A percentile compares a stretch with the other conserved stretches of the same genome.
Conservation (phyloP, 768 basidiomycete genomes). For the Leccinum broughii region DNA sequence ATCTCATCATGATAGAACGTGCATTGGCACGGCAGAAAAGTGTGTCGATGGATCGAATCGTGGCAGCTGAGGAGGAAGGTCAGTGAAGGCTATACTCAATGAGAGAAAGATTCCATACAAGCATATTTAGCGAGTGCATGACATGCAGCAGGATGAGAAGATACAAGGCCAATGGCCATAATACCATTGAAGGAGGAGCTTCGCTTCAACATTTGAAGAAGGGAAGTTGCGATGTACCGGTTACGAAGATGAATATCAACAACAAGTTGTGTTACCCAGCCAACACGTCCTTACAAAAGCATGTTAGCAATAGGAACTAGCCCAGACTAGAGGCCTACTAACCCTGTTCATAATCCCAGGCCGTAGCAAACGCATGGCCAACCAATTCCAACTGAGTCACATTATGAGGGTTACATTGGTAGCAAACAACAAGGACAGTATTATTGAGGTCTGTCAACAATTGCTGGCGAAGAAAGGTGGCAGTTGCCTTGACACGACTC, state of each 20-base stretch:
- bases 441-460: background rate
- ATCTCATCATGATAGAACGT: slow-evolving; percentile 1
- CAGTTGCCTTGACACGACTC: background rate
- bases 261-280: background rate
- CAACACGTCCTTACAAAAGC: background rate
- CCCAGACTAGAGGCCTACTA: background rate
- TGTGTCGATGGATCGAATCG: background rate
- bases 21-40: slow-evolving; percentile 1
- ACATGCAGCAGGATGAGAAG: slow-evolving; percentile 6
- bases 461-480: slow-evolving; percentile 2
- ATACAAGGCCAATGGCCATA: background rate
- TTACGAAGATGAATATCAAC: background rate
- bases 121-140: slow-evolving; percentile 2
- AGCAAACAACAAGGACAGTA: background rate
- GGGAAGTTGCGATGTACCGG: background rate
- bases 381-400: background rate
- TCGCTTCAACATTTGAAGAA: background rate
- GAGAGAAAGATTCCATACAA: background rate
- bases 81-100: slow-evolving; percentile 5
- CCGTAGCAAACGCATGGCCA: background rate
- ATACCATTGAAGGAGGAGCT: background rate
- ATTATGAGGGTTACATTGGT: background rate
- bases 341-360: background rate
- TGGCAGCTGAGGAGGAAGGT: slow-evolving; percentile 1
- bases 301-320: background rate